Percentiles rank a stretch among this genome's conserved stretches.
phyloP scores from a whole-genome alignment of 805 yeast species.

The Torulaspora maleeae region DNA sequence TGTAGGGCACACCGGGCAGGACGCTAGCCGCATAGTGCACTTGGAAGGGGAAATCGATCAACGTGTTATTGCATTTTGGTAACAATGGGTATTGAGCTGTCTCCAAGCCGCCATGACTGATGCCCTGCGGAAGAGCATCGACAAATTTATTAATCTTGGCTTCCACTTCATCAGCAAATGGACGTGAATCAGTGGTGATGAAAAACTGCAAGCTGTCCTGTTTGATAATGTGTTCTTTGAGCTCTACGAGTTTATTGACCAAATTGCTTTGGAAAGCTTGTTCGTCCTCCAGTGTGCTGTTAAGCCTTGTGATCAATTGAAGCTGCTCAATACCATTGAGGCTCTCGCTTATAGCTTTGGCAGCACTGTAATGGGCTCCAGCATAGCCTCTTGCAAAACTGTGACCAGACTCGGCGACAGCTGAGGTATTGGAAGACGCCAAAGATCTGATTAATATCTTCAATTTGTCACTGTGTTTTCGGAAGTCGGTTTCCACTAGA shows the following conservation, averaged over 20 bases:
- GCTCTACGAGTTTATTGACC: constrained; percentile 56
- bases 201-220: constrained; percentile 47
- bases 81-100: constrained; percentile 3
- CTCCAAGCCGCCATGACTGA: constrained; percentile 4
- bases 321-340: constrained; percentile 77
- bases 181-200: constrained; percentile 53
- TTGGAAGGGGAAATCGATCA: constrained; percentile 76
- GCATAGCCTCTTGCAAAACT: constrained; percentile 70
- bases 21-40: constrained; percentile 78
- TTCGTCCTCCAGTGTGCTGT: constrained; percentile 47
- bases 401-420: constrained; percentile 85
- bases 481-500: constrained; percentile 63
- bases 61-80: constrained; percentile 36
- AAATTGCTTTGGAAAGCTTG: constrained; percentile 49
- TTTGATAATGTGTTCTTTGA: constrained; percentile 44
- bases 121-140: constrained; percentile 24
- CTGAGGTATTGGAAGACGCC: constrained; percentile 71
- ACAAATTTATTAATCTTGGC: constrained; percentile 32
- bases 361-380: constrained; percentile 55
- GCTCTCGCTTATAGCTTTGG: constrained; percentile 56
- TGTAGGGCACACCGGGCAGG: constrained; percentile 60
- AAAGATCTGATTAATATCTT: constrained; percentile 65
- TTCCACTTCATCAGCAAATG: constrained; percentile 22
- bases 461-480: constrained; percentile 58
- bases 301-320: constrained; percentile 58